Evolutionary conservation across 1,139 yeast species (phyloP), one percentile per base, ranked within the genome.

Genomic region (Zhuliangozyma parablackwelliae): DNA sequence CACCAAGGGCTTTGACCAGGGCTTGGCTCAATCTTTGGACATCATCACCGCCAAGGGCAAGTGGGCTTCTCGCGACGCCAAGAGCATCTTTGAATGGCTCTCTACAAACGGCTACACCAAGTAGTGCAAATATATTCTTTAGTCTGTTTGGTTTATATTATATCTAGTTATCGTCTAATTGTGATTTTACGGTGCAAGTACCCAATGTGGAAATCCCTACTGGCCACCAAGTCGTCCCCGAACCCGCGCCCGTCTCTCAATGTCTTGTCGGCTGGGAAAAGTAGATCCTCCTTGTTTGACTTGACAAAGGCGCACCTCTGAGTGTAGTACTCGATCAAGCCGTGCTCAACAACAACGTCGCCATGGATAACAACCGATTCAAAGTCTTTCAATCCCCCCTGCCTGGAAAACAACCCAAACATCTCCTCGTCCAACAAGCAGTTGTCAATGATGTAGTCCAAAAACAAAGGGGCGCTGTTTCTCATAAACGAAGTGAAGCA

Each of bases 1-100:
- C 51, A 79, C 85, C 45, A 80, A 78, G 56, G 94, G 90, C 35
- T 84, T 70, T 53, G 84, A 84, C 61, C 82, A 82, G 67, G 72
- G 80, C 41, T 71, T 86, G 54, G 84, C 82, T 11, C 89, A 81
- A 63, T 65, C 85, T 12, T 68, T 82, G 50, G 96, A 87, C 59
- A 65, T 76, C 34, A 71, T 86, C 44, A 66, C 74, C 32, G 63
- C 88, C 37, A 78, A 80, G 57, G 70, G 78, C 41, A 63, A 70
- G 40, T 84, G 90, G 92, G 70, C 81, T 36, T 56, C 67, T 41
- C 79, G 90, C 49, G 94, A 84, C 51, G 60, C 69, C 34, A 64
- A 63, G 13, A 70, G 65, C 28, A 78, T 87, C 39, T 51, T 63
- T 37, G 55, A 65, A 28, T 87, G 83, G 80, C 69, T 80, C 50